Evolutionary conservation across 2,329 filamentous ascomycete genomes (phyloP).

Genomic region (Calonectria multiphialidica): DNA sequence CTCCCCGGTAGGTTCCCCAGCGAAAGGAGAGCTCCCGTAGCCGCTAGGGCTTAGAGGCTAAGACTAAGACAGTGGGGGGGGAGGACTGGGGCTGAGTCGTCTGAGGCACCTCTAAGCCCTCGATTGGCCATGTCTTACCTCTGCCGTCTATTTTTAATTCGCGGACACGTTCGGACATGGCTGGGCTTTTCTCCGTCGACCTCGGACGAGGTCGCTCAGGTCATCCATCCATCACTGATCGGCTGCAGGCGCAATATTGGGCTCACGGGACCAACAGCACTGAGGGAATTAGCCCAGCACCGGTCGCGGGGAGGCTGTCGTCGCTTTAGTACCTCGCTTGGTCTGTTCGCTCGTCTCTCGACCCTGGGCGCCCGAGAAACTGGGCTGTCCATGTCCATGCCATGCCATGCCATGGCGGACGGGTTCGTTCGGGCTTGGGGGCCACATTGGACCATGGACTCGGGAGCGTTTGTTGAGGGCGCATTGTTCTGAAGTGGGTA

Average conservation of each 20-base stretch:
- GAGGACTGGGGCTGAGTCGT: conserved; percentile 23
- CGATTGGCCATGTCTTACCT: conserved; percentile 23
- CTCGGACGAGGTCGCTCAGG: conserved; percentile 5
- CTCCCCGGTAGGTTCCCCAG: conserved; percentile 9
- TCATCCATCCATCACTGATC: conserved; percentile 13
- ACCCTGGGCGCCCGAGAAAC: conserved; percentile 5
- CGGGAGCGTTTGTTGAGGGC: conserved; percentile 25
- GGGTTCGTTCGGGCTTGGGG: conserved; percentile 17
- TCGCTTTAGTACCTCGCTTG: not conserved
- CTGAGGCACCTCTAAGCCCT: conserved; percentile 16
- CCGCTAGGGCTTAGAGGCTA: conserved; percentile 27
- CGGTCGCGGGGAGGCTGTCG: not conserved
- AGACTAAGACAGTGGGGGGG: conserved; percentile 16
- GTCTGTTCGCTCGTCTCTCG: not conserved
- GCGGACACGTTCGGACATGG: not conserved
- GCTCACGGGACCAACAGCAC: conserved; percentile 8
- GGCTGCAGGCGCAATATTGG: not conserved
- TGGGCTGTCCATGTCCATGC: conserved; percentile 14
- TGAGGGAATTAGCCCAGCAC: not conserved
- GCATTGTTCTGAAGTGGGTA: conserved; percentile 20
- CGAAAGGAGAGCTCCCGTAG: conserved; percentile 9
- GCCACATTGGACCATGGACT: conserved; percentile 16
- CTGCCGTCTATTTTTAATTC: conserved; percentile 27
- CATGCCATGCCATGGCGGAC: not conserved
- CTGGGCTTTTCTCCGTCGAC: not conserved